Conservation (phyloP, 2,329 filamentous ascomycete species). For the Colletotrichum ledebouriae region DNA sequence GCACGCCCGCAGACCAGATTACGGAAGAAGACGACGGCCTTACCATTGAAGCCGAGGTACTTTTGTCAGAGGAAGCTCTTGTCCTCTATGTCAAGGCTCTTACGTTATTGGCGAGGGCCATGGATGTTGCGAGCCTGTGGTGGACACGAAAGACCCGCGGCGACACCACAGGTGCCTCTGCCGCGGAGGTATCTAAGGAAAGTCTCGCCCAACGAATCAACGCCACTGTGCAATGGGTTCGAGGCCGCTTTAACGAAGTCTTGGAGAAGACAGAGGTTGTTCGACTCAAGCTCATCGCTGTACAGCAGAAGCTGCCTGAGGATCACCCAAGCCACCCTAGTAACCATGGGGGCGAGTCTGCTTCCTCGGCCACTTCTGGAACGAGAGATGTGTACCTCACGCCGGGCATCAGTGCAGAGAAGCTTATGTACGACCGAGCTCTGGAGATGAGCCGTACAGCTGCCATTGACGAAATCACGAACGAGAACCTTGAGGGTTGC, state of each 20-base stretch:
- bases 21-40: conserved; percentile 78
- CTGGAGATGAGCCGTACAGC: conserved; percentile 96
- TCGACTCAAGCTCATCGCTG: conserved; percentile 87
- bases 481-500: conserved; percentile 87
- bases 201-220: conserved; percentile 76
- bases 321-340: conserved; percentile 89
- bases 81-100: conserved; percentile 97
- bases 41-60: conserved; percentile 86
- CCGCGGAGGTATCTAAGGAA: conserved; percentile 63
- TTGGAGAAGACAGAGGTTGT: conserved; percentile 96
- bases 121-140: conserved; percentile 95
- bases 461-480: conserved; percentile 95
- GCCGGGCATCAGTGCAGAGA: conserved; percentile 92
- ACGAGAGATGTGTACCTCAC: conserved; percentile 87
- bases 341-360: conserved; percentile 76
- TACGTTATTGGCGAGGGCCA: conserved; percentile 89
- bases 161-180: conserved; percentile 62
- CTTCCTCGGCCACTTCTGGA: conserved; percentile 71
- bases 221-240: conserved; percentile 94
- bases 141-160: conserved; percentile 84
- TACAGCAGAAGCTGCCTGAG: conserved; percentile 84
- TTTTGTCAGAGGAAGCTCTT: conserved; percentile 92
- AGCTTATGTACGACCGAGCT: conserved; percentile 97
- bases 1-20: conserved; percentile 67
- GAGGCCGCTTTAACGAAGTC: conserved; percentile 94